These are phyloP conservation scores for Penicillium lividum DNA, from an alignment of 495 filamentous ascomycete species.

Conservation along the genomic window DNA sequence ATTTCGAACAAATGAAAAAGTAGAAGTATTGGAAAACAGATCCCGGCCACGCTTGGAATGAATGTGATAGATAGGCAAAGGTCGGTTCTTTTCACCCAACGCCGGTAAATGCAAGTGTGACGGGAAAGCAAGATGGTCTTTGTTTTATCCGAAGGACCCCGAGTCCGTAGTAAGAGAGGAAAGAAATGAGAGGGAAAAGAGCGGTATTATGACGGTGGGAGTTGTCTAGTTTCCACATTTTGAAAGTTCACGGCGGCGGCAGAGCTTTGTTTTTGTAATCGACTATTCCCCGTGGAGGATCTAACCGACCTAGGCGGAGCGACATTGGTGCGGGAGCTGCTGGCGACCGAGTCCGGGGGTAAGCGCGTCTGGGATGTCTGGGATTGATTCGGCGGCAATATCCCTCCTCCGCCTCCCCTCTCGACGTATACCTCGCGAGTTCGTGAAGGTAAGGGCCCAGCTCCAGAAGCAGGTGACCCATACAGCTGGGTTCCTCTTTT, in stretches of 20 bases:
- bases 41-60: not conserved
- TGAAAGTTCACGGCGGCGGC: slow-evolving; percentile 30
- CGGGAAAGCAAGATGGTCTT: slow-evolving; percentile 8
- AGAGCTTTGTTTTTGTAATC: slow-evolving; percentile 27
- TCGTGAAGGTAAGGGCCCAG: slow-evolving; percentile 13
- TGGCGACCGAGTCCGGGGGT: slow-evolving; percentile 25
- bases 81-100: slow-evolving; percentile 1
- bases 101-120: slow-evolving; percentile 12
- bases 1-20: not conserved
- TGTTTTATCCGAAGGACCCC: not conserved
- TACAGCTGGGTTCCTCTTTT: slow-evolving; percentile 41
- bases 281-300: slow-evolving; percentile 14
- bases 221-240: slow-evolving; percentile 15
- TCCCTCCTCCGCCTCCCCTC: too few relatives aligned
- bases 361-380: slow-evolving; percentile 1
- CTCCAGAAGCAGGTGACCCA: slow-evolving; percentile 12
- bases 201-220: slow-evolving; percentile 15
- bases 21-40: not conserved
- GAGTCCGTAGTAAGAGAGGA: not conserved
- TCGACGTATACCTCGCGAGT: too few relatives aligned
- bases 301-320: slow-evolving; percentile 3
- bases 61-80: not conserved
- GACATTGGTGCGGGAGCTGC: slow-evolving; percentile 37
- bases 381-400: not conserved
- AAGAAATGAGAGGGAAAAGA: slow-evolving; percentile 11